A percentile compares a stretch with the other conserved stretches of the same genome.
Evolutionary conservation across 768 basidiomycete genomes (phyloP).

Genomic region (Mycena albidolilacea): DNA sequence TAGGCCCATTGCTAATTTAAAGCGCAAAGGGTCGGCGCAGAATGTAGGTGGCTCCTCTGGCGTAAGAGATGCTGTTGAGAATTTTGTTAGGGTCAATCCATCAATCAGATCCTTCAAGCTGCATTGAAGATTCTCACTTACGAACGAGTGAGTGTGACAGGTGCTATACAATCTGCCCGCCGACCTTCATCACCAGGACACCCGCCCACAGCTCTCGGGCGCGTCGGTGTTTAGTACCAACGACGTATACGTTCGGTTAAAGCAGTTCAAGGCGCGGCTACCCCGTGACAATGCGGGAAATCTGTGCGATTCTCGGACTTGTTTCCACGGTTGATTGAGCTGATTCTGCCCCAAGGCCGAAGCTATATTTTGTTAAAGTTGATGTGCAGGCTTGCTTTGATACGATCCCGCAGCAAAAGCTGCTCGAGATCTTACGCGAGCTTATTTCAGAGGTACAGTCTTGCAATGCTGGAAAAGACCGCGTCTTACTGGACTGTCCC

Average conservation of each 20-base stretch:
- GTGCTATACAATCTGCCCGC: neutral
- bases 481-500: constrained; percentile 20
- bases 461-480: neutral
- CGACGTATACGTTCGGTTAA: constrained; percentile 85
- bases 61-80: neutral
- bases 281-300: constrained; percentile 56
- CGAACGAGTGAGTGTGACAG: constrained; percentile 74
- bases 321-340: constrained; percentile 9
- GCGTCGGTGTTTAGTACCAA: constrained; percentile 88
- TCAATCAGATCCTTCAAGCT: constrained; percentile 89
- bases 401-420: constrained; percentile 90
- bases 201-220: constrained; percentile 76
- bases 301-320: constrained; percentile 59
- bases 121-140: constrained; percentile 91
- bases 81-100: constrained; percentile 59
- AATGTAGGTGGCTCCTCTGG: constrained; percentile 43
- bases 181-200: constrained; percentile 59
- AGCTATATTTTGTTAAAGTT: constrained; percentile 95
- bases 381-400: constrained; percentile 98
- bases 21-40: constrained; percentile 59
- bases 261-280: constrained; percentile 74
- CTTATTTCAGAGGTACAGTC: constrained; percentile 78
- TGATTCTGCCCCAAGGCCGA: constrained; percentile 67
- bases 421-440: constrained; percentile 81
- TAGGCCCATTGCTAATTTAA: constrained; percentile 93